Conservation (phyloP, 129 eudicot genomes). For the Saussurea involucrata region DNA sequence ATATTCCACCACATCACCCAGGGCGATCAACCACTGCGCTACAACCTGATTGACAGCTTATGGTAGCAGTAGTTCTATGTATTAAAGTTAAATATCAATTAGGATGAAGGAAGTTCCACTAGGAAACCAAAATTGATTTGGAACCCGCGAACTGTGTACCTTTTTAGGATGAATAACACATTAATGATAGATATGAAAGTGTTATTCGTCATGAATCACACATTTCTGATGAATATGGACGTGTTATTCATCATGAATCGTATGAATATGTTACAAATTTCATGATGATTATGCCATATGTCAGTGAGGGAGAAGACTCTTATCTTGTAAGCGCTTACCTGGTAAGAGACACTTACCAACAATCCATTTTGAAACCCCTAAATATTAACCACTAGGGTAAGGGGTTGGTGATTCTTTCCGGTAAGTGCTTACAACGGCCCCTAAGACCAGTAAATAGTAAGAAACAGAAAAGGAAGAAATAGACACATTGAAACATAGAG, state of each 20-base stretch:
- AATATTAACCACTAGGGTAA: too few relatives aligned
- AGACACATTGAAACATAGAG: neutral
- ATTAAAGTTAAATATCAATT: neutral
- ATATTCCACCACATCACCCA: too few relatives aligned
- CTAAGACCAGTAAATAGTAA: neutral
- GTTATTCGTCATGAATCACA: neutral
- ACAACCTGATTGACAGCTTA: too few relatives aligned
- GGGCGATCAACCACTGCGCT: too few relatives aligned
- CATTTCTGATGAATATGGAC: neutral
- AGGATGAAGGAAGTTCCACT: neutral
- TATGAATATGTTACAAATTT: too few relatives aligned
- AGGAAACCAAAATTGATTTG: neutral
- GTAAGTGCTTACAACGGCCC: neutral
- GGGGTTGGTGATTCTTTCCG: neutral
- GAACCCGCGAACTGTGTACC: neutral
- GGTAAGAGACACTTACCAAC: neutral
- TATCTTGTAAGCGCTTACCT: too few relatives aligned
- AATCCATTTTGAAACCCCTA: neutral
- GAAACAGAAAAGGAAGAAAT: too few relatives aligned
- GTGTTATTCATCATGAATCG: too few relatives aligned
- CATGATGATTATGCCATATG: neutral
- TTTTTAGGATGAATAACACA: neutral
- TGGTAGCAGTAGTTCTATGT: neutral
- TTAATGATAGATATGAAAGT: neutral
- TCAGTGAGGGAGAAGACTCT: neutral